Base-by-base conservation (phyloP, 2,329 filamentous ascomycete genomes). In the Trichoderma sp. region DNA sequence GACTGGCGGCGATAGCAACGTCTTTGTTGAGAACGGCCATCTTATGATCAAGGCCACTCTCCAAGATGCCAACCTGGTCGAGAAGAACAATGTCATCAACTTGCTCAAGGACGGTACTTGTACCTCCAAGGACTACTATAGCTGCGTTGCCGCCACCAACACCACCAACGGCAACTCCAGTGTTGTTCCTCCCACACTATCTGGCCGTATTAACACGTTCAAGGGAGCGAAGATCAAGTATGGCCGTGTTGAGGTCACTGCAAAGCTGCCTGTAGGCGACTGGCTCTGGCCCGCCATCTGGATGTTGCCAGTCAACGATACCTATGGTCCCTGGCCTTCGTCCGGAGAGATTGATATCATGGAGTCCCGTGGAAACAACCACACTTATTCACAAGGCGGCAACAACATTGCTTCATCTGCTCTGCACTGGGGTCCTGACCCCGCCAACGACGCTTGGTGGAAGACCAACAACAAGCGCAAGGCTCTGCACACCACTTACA, bases 201-300 rank as follows among this genome's bases (percentile, higher is more conserved):
- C 93, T 1, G 93, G 89, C 7, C 91, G 93, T 73, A 89, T 97
- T 82, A 92, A 91, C 82, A 95, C 92, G 71, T 91, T 88, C 78
- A 88, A 88, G 57, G 89, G 91, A 18, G 89, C 89, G 7, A 86
- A 83, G 18, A 93, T 97, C 84, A 93, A 90, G 81, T 97, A 93
- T 79, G 93, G 93, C 62, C 91, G 92, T 57, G 87, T 97, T 67
- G 92, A 97, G 79, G 93, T 97, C 6, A 90, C 87, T 1, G 93
- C 93, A 30, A 91, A 91, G 81, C 83, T 96, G 32, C 93, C 93
- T 5, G 81, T 84, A 62, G 93, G 93, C 69, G 93, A 96, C 82
- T 96, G 93, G 93, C 86, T 97, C 12, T 96, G 93, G 93, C 93
- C 93, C 2, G 93, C 93, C n/a, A 95, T 97, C 77, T 95, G 92